Conservation (phyloP, 305 asterid genomes). For the Euphrasia arctica region DNA sequence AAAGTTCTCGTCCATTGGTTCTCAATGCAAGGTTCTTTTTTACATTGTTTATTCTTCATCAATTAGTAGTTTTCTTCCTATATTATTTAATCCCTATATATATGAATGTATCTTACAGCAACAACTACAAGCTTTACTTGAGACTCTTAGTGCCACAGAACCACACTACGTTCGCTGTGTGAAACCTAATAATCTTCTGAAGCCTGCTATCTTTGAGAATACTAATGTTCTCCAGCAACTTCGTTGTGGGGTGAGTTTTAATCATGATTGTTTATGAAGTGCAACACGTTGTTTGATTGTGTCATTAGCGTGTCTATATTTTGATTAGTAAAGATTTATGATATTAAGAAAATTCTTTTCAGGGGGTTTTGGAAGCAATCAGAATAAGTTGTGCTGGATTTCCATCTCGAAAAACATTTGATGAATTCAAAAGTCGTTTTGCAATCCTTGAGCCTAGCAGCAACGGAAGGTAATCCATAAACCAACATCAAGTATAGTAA, state of each 20-base stretch:
- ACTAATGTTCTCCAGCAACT: constrained; percentile 72
- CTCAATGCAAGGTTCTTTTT: constrained; percentile 61
- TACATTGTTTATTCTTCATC: constrained; percentile 16
- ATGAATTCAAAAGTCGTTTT: constrained; percentile 60
- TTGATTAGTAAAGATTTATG: constrained; percentile 16
- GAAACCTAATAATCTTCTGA: constrained; percentile 75
- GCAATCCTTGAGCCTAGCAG: constrained; percentile 50
- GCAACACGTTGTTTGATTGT: background rate
- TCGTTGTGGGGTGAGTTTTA: constrained; percentile 65
- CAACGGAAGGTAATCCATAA: constrained; percentile 46
- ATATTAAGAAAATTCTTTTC: constrained; percentile 22
- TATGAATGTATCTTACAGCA: constrained; percentile 35
- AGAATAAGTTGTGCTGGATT: constrained; percentile 85
- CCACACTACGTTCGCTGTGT: constrained; percentile 79
- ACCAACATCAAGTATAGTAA: constrained; percentile 4
- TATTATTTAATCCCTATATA: constrained; percentile 23
- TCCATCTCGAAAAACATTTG: constrained; percentile 66
- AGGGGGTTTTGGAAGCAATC: constrained; percentile 91
- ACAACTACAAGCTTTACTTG: constrained; percentile 73
- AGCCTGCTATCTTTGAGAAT: constrained; percentile 73
- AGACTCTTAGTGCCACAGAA: constrained; percentile 73
- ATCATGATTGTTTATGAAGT: background rate
- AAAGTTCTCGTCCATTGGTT: constrained; percentile 74
- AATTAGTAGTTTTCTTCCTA: constrained; percentile 1
- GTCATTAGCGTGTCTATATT: constrained; percentile 3